A percentile compares a stretch with the other conserved stretches of the same genome.
These are phyloP conservation scores for Pseudopithomyces maydicus DNA, from an alignment of 2,329 filamentous ascomycete species.

Conservation along the genomic window DNA sequence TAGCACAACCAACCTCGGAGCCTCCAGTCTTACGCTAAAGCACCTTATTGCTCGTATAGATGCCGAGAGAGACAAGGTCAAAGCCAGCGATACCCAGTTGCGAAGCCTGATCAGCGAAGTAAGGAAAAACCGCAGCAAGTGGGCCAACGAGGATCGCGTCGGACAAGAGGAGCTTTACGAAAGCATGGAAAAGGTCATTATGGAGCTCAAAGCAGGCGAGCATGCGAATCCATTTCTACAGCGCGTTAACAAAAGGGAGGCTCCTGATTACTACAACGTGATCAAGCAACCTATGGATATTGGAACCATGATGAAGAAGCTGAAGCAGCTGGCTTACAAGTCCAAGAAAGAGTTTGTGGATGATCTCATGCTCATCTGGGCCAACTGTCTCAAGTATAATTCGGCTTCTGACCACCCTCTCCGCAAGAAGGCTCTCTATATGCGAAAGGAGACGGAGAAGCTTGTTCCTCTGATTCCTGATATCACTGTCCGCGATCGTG, in stretches of 20 bases:
- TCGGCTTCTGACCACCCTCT: conserved; percentile 85
- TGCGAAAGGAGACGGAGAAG: conserved; percentile 98
- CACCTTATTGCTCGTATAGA: conserved; percentile 97
- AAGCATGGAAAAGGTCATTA: conserved; percentile 93
- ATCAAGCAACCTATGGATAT: conserved; percentile 99
- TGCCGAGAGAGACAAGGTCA: conserved; percentile 85
- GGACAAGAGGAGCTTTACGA: conserved; percentile 98
- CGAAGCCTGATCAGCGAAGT: conserved; percentile 95
- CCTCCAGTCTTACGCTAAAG: conserved; percentile 93
- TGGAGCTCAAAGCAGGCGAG: conserved; percentile 95
- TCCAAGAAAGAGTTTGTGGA: conserved; percentile 90
- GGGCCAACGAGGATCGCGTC: conserved; percentile 96
- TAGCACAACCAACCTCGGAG: conserved; percentile 91
- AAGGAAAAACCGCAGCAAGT: conserved; percentile 96
- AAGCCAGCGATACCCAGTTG: conserved; percentile 90
- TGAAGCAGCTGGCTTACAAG: conserved; percentile 67
- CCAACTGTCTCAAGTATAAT: conserved; percentile 96
- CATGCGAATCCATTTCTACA: conserved; percentile 96
- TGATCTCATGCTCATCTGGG: conserved; percentile 94
- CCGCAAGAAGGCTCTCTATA: conserved; percentile 89
- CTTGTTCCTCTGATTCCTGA: conserved; percentile 94
- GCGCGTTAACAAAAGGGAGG: conserved; percentile 94
- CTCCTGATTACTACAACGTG: conserved; percentile 90
- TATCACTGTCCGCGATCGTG: conserved; percentile 84
- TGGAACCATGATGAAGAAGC: conserved; percentile 97